Conservation (phyloP, 2,329 filamentous ascomycete genomes). For the Pseudocercospora cruenta region DNA sequence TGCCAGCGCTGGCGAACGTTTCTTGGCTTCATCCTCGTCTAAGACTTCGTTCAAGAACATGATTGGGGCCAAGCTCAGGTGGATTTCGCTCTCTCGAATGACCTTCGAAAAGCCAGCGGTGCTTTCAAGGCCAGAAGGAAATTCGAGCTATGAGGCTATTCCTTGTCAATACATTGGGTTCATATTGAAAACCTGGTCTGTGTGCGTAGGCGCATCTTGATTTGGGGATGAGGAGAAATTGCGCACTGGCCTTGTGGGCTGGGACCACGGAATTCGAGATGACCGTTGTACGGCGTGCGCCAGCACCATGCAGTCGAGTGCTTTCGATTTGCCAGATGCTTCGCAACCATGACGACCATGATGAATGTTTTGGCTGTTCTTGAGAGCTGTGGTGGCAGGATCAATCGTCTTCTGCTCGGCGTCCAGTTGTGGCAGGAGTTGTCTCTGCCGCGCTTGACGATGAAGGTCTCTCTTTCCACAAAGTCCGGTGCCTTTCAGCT, state of each 20-base stretch:
- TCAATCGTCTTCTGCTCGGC: too few species aligned
- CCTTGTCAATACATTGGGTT: not conserved
- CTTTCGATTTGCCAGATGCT: not conserved
- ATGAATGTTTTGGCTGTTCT: not conserved
- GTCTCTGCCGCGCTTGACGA: too few species aligned
- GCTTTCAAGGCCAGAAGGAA: not conserved
- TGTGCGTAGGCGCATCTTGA: not conserved
- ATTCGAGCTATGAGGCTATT: not conserved
- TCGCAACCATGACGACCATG: not conserved
- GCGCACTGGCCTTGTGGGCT: not conserved
- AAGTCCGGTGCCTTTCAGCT: too few species aligned
- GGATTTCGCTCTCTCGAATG: not conserved
- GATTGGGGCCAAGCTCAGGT: not conserved
- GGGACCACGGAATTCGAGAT: too few species aligned
- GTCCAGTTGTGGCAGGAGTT: too few species aligned
- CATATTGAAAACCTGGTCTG: not conserved
- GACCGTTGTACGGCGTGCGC: not conserved
- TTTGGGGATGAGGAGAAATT: too few species aligned
- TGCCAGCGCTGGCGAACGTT: not conserved
- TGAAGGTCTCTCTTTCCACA: too few species aligned
- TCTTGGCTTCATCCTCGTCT: not conserved
- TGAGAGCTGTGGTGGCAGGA: not conserved
- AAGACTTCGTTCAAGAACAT: not conserved
- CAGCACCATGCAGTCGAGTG: not conserved
- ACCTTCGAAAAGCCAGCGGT: not conserved